Conservation (phyloP, 2,329 filamentous ascomycete genomes). For the Chaetomium strumarium region DNA sequence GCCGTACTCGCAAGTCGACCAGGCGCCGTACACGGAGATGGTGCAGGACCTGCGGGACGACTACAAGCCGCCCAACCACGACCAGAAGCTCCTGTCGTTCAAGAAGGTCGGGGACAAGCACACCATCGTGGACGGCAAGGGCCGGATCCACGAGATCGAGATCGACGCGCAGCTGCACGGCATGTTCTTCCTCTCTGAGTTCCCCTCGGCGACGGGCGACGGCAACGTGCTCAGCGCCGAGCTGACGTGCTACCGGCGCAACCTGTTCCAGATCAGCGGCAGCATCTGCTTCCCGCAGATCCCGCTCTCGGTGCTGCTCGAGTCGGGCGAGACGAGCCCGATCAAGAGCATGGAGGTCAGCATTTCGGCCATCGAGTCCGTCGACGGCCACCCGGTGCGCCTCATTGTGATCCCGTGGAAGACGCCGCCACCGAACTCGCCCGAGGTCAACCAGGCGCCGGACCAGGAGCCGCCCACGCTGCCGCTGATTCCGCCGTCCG, state of each 20-base stretch:
- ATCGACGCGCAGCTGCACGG: slow-evolving; percentile 71
- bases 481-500: slow-evolving; percentile 62
- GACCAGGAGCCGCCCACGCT: slow-evolving; percentile 86
- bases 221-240: slow-evolving; percentile 63
- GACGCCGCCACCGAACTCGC: slow-evolving; percentile 75
- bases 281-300: slow-evolving; percentile 36
- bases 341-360: slow-evolving; percentile 79
- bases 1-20: slow-evolving; percentile 50
- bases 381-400: slow-evolving; percentile 85
- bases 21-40: slow-evolving; percentile 52
- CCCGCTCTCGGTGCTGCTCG: slow-evolving; percentile 73
- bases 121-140: slow-evolving; percentile 54
- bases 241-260: slow-evolving; percentile 90
- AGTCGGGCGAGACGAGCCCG: slow-evolving; percentile 76
- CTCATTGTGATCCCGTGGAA: slow-evolving; percentile 98
- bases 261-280: slow-evolving; percentile 93
- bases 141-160: slow-evolving; percentile 55
- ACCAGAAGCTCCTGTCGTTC: slow-evolving; percentile 57
- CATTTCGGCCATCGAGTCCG: slow-evolving; percentile 89
- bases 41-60: slow-evolving; percentile 56
- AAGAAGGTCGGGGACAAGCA: slow-evolving; percentile 53
- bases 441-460: slow-evolving; percentile 55
- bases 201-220: slow-evolving; percentile 58
- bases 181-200: slow-evolving; percentile 85
- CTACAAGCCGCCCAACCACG: slow-evolving; percentile 53